Evolutionary conservation across 2,329 filamentous ascomycete species (phyloP).

Genomic region (Aspergillus tubingensis): DNA sequence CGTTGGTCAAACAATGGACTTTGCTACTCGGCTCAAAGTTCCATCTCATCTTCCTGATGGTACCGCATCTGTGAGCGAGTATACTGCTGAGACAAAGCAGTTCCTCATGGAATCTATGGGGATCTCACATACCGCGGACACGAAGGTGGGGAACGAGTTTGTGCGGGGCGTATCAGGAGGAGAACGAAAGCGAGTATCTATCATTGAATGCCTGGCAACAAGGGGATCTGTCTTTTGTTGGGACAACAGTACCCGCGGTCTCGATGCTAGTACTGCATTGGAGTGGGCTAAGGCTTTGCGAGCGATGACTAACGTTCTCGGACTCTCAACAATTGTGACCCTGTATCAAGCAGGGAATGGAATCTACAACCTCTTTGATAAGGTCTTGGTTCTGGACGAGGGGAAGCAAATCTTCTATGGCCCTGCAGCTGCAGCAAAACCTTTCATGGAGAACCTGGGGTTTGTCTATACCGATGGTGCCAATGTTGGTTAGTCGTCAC

Average conservation of each 20-base stretch:
- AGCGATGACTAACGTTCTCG: slow-evolving; percentile 61
- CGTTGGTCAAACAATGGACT: slow-evolving; percentile 54
- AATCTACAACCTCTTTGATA: slow-evolving; percentile 67
- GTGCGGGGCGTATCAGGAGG: slow-evolving; percentile 66
- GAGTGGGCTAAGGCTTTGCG: slow-evolving; percentile 59
- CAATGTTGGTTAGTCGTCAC: slow-evolving; percentile 51
- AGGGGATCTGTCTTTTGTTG: slow-evolving; percentile 60
- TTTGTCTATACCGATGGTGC: slow-evolving; percentile 63
- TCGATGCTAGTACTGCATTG: slow-evolving; percentile 63
- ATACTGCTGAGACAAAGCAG: slow-evolving; percentile 49
- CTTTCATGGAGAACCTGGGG: slow-evolving; percentile 65
- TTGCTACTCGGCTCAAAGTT: slow-evolving; percentile 66
- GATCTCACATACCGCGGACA: slow-evolving; percentile 61
- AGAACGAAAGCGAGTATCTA: slow-evolving; percentile 66
- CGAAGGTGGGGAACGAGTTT: slow-evolving; percentile 65
- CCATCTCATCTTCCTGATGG: slow-evolving; percentile 68
- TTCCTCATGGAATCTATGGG: slow-evolving; percentile 59
- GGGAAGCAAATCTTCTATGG: slow-evolving; percentile 68
- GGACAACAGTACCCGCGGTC: slow-evolving; percentile 65
- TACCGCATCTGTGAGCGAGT: slow-evolving; percentile 60
- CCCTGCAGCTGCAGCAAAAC: slow-evolving; percentile 56
- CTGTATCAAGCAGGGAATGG: slow-evolving; percentile 68
- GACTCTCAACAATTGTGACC: slow-evolving; percentile 60
- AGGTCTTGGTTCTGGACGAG: slow-evolving; percentile 64
- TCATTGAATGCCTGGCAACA: slow-evolving; percentile 62